A percentile compares a stretch with the other conserved stretches of the same genome.
Evolutionary conservation across 2,329 filamentous ascomycete species (phyloP).

Genomic region (Ascocoryne sarcoides): DNA sequence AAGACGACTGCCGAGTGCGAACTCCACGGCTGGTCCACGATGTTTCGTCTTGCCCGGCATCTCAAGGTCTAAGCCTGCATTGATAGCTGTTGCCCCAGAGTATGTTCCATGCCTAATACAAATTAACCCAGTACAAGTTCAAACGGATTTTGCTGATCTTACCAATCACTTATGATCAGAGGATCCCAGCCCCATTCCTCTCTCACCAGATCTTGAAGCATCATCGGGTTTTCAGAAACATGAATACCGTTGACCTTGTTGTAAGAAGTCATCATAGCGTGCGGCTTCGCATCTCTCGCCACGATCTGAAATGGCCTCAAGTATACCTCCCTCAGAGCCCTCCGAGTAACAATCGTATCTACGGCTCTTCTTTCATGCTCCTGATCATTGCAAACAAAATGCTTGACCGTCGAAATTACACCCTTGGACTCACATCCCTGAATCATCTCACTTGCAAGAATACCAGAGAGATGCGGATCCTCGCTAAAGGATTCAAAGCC

Average conservation of each 20-base stretch:
- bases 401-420: constrained; percentile 49
- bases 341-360: constrained; percentile 44
- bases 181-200: constrained; percentile 51
- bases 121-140: neutral
- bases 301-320: constrained; percentile 49
- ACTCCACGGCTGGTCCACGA: constrained; percentile 15
- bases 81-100: constrained; percentile 19
- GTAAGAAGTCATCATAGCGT: constrained; percentile 50
- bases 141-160: constrained; percentile 6
- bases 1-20: constrained; percentile 13
- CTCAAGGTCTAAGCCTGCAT: constrained; percentile 31
- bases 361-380: constrained; percentile 49
- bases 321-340: constrained; percentile 51
- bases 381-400: constrained; percentile 54
- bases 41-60: constrained; percentile 30
- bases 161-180: constrained; percentile 52
- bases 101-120: constrained; percentile 18
- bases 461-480: constrained; percentile 48
- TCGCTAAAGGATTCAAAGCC: constrained; percentile 52
- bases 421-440: constrained; percentile 48
- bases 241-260: constrained; percentile 50
- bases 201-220: constrained; percentile 43
- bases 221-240: constrained; percentile 44
- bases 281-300: constrained; percentile 42
- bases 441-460: constrained; percentile 44